Evolutionary conservation across 139 green algal genomes (phyloP).

Genomic region (Chlorella vulgaris): DNA sequence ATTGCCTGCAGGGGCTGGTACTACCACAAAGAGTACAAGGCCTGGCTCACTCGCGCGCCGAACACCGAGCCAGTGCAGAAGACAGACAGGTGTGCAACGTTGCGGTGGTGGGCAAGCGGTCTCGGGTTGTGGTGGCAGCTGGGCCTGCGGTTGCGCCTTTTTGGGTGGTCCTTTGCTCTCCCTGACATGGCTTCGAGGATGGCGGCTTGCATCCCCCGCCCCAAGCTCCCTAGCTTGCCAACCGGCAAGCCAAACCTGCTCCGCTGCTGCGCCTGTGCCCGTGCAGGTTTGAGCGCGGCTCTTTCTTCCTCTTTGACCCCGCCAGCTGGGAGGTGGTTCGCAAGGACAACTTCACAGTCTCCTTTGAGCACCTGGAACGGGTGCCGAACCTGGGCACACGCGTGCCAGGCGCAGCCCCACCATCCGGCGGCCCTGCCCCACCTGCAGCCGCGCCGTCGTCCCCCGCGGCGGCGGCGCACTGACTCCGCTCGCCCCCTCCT

Average conservation of each 20-base stretch:
- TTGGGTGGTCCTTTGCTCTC: no score
- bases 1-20: constrained; percentile 78
- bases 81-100: constrained; percentile 47
- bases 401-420: background rate
- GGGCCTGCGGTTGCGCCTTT: background rate
- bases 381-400: constrained; percentile 37
- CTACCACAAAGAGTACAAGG: constrained; percentile 82
- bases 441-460: background rate
- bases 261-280: background rate
- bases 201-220: background rate
- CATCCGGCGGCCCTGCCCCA: background rate
- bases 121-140: background rate
- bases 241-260: background rate
- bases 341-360: constrained; percentile 68
- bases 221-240: no score
- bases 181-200: no score
- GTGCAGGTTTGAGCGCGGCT: constrained; percentile 82
- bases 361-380: constrained; percentile 72
- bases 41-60: constrained; percentile 87
- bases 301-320: constrained; percentile 94
- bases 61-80: constrained; percentile 84
- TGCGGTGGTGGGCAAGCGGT: background rate
- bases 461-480: no score
- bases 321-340: constrained; percentile 84
- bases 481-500: no score